Evolutionary conservation across 139 green algal genomes (phyloP).

Genomic region (Ettlia oleoabundans): DNA sequence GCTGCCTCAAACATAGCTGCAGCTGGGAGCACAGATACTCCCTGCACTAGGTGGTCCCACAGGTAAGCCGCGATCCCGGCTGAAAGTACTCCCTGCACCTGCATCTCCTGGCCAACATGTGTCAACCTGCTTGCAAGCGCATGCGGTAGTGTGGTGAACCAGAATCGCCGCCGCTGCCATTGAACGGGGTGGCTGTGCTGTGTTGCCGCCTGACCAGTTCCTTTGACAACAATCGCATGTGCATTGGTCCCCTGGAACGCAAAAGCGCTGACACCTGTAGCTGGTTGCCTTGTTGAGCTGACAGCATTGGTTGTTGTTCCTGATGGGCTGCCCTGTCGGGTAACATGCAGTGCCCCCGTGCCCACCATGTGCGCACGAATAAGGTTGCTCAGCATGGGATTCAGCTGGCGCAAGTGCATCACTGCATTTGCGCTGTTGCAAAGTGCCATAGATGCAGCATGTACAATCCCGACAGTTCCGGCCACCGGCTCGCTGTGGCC

Average conservation of each 20-base stretch:
- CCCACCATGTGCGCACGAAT: not conserved
- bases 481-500: slow-evolving; percentile 82
- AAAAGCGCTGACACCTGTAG: slow-evolving; percentile 37
- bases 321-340: not conserved
- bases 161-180: slow-evolving; percentile 16
- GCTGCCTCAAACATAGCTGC: slow-evolving; percentile 69
- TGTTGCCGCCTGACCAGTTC: no score
- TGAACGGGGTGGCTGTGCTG: not conserved
- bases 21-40: slow-evolving; percentile 50
- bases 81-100: not conserved
- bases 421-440: not conserved
- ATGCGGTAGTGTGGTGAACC: not conserved
- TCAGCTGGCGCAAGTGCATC: not conserved
- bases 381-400: not conserved
- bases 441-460: slow-evolving; percentile 18
- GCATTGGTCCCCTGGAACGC: slow-evolving; percentile 57
- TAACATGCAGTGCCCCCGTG: no score
- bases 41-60: slow-evolving; percentile 56
- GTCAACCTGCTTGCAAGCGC: not conserved
- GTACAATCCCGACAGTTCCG: slow-evolving; percentile 63
- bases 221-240: slow-evolving; percentile 20
- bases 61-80: slow-evolving; percentile 30
- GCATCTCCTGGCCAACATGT: not conserved
- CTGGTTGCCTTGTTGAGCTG: not conserved
- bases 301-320: not conserved